Percentiles rank a stretch among this genome's conserved stretches.
phyloP scores from a whole-genome alignment of 495 filamentous ascomycete species.

The Penicillium turbatum region DNA sequence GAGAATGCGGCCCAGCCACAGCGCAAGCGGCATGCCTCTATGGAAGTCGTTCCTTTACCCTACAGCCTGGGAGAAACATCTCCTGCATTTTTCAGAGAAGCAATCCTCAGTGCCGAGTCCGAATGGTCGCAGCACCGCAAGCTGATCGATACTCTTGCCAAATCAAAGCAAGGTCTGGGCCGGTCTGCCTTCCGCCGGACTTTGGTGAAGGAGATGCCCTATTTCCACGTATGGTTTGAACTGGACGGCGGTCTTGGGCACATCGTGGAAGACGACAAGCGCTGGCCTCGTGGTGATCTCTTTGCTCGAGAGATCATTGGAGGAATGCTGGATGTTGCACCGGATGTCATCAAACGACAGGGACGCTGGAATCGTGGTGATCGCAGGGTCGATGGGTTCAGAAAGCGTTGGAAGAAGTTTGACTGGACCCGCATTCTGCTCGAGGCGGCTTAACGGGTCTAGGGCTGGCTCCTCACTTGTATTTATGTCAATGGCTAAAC shows the following conservation, averaged over 20 bases:
- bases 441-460: constrained; percentile 34
- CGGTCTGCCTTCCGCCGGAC: constrained; percentile 76
- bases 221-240: constrained; percentile 96
- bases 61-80: constrained; percentile 83
- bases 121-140: constrained; percentile 96
- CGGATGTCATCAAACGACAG: constrained; percentile 84
- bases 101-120: constrained; percentile 79
- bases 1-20: constrained; percentile 87
- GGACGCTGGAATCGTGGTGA: constrained; percentile 80
- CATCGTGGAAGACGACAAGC: constrained; percentile 78
- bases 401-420: constrained; percentile 82
- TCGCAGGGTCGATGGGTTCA: constrained; percentile 71
- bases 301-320: constrained; percentile 91
- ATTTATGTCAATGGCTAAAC: not conserved
- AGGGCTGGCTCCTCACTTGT: not conserved
- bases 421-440: constrained; percentile 89
- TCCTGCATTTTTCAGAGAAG: constrained; percentile 92
- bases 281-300: constrained; percentile 89
- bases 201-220: constrained; percentile 95
- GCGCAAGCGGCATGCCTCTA: constrained; percentile 74
- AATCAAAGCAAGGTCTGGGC: constrained; percentile 65
- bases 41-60: constrained; percentile 83
- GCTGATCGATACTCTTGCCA: constrained; percentile 80
- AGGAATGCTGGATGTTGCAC: constrained; percentile 83
- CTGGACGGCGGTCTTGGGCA: constrained; percentile 91